Evolutionary conservation across 129 eudicot genomes (phyloP), one percentile per base, ranked within the genome.

Genomic region (Sambucus nigra): DNA sequence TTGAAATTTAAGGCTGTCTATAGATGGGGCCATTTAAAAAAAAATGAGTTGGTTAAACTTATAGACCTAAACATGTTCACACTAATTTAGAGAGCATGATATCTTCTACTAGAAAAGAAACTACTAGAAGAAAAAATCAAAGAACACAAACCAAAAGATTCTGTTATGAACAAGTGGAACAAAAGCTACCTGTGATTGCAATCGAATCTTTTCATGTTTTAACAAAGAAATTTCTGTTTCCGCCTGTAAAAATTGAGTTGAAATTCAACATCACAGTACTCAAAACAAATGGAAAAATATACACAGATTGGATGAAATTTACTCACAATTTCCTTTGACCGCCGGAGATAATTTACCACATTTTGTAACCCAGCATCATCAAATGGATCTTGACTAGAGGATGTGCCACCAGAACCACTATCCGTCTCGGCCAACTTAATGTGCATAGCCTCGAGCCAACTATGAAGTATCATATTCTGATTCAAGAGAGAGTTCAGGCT

Each of bases 181-280:
- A n/a, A 23, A 53, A 39, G 9, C 16, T 46, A 70, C 76, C 69
- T 70, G 99, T 20, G 95, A 77, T 66, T 91, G 95, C 56, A 91
- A 53, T 20, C 99, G 82, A 39, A 79, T 70, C 69, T 79, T 91
- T 74, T 91, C 99, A 64, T 91, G 95, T 66, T 80, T 85, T 58
- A 91, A 41, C 61, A 91, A 61, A 20, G 95, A 91, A 11, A 91
- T 91, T 75, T 91, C 99, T 2, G 95, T 86, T 55, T 91, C 99
- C 12, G 94, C 76, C 76, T 70, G 64, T 31, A 2, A 26, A 55
- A 12, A 13, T 14, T 4, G 20, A 49, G 5, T 15, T 9, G 19
- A 46, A 45, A 31, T 42, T 55, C n/a, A n/a, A 48, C 10, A 55
- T 23, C 13, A 44, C 40, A 7, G 19, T 8, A 49, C 8, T 23